These are phyloP conservation scores for Sugiyamaella marilandica DNA, from an alignment of 805 yeast genomes.

Conservation along the genomic window DNA sequence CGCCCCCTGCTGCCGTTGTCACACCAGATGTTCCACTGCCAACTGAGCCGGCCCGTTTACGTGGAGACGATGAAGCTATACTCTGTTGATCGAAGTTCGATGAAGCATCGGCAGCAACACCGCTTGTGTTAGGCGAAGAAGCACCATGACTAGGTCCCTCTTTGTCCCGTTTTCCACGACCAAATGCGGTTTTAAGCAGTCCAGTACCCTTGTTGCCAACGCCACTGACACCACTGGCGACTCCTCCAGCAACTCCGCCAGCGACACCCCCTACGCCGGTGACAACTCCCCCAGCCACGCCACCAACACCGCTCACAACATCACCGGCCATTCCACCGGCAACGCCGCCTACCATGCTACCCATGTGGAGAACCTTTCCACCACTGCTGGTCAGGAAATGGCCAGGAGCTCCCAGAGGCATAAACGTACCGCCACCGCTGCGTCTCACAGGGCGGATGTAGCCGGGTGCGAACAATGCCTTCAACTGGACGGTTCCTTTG, in stretches of 20 bases:
- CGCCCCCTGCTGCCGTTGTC: constrained; percentile 15
- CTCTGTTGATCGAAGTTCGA: constrained; percentile 18
- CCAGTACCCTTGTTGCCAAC: constrained; percentile 22
- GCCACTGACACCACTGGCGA: constrained; percentile 39
- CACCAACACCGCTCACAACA: constrained; percentile 40
- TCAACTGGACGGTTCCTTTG: constrained; percentile 56
- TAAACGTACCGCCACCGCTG: constrained; percentile 24
- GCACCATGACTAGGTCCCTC: constrained; percentile 33
- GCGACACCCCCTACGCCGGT: constrained; percentile 41
- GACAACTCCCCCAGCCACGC: constrained; percentile 26
- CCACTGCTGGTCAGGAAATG: constrained; percentile 33
- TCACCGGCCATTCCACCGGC: constrained; percentile 41
- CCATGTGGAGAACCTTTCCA: constrained; percentile 42
- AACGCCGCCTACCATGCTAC: constrained; percentile 38
- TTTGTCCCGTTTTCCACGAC: constrained; percentile 31
- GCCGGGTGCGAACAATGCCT: constrained; percentile 62
- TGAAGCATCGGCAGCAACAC: constrained; percentile 13
- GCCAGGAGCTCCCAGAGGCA: constrained; percentile 37
- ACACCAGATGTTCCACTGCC: constrained; percentile 15
- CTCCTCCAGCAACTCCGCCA: constrained; percentile 36
- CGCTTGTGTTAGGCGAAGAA: constrained; percentile 37
- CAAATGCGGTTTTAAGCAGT: constrained; percentile 36
- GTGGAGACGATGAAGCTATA: constrained; percentile 11
- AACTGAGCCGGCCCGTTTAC: constrained; percentile 18
- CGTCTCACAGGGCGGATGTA: constrained; percentile 39